Percentiles rank a stretch among this genome's conserved stretches.
These are phyloP conservation scores for Calocybe indica DNA, from an alignment of 768 basidiomycete genomes.

Conservation along the genomic window DNA sequence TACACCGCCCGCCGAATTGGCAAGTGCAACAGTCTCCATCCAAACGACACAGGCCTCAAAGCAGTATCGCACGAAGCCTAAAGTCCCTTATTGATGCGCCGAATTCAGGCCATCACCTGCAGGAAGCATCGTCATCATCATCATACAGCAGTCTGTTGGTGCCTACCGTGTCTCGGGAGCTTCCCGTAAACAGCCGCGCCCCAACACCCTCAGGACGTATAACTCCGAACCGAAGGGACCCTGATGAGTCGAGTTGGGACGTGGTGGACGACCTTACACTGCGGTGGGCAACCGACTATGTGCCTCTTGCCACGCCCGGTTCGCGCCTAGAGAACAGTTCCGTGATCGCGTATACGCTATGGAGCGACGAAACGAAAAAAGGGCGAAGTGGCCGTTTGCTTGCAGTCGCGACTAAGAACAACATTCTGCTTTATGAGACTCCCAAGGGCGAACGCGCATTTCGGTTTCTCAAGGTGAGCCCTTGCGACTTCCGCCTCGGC, in stretches of 20 bases:
- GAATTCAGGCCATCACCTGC: constrained; percentile 11
- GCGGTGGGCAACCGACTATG: constrained; percentile 85
- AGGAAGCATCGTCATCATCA: constrained; percentile 11
- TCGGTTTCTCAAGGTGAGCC: constrained; percentile 67
- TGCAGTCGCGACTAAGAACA: constrained; percentile 70
- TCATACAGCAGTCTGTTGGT: constrained; percentile 28
- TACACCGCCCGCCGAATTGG: constrained; percentile 46
- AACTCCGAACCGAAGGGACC: constrained; percentile 20
- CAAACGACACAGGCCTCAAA: constrained; percentile 46
- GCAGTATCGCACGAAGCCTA: constrained; percentile 57
- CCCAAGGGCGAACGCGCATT: constrained; percentile 81
- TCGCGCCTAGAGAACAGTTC: constrained; percentile 55
- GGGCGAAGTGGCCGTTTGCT: constrained; percentile 48
- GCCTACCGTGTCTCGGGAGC: constrained; percentile 13
- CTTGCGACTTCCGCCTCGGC: neutral
- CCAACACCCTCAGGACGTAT: constrained; percentile 4
- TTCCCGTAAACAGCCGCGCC: constrained; percentile 4
- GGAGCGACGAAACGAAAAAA: constrained; percentile 49
- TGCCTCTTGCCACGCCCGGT: constrained; percentile 64
- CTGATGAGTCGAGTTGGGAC: constrained; percentile 61
- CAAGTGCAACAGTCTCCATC: constrained; percentile 42
- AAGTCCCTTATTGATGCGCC: constrained; percentile 46
- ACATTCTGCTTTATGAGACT: constrained; percentile 74
- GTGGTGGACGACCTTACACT: constrained; percentile 67
- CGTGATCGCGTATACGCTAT: constrained; percentile 64